A percentile compares a stretch with the other conserved stretches of the same genome.
These are phyloP conservation scores for Linum tenue DNA, from an alignment of 345 rosid genomes.

Conservation along the genomic window DNA sequence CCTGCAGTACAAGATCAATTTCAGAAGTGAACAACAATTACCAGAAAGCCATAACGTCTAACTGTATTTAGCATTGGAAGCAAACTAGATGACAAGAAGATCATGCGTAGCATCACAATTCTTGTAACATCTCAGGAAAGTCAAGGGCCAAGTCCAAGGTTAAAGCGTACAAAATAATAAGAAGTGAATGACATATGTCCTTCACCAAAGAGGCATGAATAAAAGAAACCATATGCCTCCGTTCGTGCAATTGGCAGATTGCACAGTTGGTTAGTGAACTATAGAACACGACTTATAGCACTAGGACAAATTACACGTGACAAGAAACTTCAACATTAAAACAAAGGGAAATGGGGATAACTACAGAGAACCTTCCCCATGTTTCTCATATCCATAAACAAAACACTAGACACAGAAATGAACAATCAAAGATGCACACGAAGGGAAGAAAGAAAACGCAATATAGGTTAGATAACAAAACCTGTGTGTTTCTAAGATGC, in stretches of 20 bases:
- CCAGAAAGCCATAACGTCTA: neutral
- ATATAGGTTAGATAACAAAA: slow-evolving; percentile 13
- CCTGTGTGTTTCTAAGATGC: slow-evolving; percentile 73
- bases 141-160: too few species aligned
- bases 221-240: too few species aligned
- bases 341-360: neutral
- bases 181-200: too few species aligned
- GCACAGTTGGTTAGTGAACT: too few species aligned
- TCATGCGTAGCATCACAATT: neutral
- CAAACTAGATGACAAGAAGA: neutral
- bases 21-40: neutral
- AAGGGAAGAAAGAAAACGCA: neutral
- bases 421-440: too few species aligned
- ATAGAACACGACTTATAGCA: neutral
- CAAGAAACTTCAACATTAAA: too few species aligned
- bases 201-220: too few species aligned
- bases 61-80: neutral
- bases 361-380: neutral
- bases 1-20: slow-evolving; percentile 35
- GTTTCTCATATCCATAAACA: neutral
- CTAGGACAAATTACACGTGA: neutral
- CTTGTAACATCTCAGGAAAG: too few species aligned
- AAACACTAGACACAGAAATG: neutral
- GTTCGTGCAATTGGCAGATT: too few species aligned
- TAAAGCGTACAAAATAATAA: too few species aligned